Evolutionary conservation across 2,329 filamentous ascomycete species (phyloP).

Genomic region (Fusarium xylarioides): DNA sequence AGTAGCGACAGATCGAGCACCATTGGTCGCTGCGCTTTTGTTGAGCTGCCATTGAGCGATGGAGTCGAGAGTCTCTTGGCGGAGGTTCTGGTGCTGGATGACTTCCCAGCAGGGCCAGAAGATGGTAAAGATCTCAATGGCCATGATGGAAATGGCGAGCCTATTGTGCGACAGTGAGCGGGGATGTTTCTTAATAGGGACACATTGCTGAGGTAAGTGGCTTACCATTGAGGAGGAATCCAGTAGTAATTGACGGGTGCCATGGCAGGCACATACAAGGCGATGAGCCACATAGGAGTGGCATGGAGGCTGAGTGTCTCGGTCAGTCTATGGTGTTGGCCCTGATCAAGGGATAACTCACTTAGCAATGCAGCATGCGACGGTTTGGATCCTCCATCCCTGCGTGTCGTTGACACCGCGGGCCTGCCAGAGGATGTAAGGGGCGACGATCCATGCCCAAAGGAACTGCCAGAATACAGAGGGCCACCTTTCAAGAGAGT

Average conservation of each 20-base stretch:
- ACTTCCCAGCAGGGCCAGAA: conserved; percentile 71
- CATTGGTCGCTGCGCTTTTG: conserved; percentile 45
- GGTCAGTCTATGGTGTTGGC: neutral
- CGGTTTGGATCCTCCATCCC: conserved; percentile 72
- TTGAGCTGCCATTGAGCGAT: conserved; percentile 59
- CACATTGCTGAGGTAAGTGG: neutral
- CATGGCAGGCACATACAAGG: conserved; percentile 62
- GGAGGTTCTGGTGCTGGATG: conserved; percentile 54
- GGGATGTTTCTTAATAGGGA: neutral
- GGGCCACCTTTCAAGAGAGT: conserved; percentile 58
- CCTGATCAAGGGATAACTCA: conserved; percentile 42
- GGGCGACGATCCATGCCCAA: conserved; percentile 70
- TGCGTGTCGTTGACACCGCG: conserved; percentile 70
- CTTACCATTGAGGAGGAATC: conserved; percentile 70
- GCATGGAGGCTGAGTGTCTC: conserved; percentile 62
- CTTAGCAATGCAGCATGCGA: conserved; percentile 59
- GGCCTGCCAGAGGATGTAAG: conserved; percentile 68
- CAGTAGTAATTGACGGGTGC: conserved; percentile 62
- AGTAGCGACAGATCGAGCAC: conserved; percentile 47
- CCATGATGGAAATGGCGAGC: conserved; percentile 68
- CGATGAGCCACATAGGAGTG: conserved; percentile 73
- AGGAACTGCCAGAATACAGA: conserved; percentile 71
- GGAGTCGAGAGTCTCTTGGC: conserved; percentile 58
- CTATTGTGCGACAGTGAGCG: conserved; percentile 44
- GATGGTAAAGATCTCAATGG: conserved; percentile 71